A percentile compares a stretch with the other conserved stretches of the same genome.
phyloP scores from a whole-genome alignment of 1,284 basidiomycete species.

The Naganishia sp. region DNA sequence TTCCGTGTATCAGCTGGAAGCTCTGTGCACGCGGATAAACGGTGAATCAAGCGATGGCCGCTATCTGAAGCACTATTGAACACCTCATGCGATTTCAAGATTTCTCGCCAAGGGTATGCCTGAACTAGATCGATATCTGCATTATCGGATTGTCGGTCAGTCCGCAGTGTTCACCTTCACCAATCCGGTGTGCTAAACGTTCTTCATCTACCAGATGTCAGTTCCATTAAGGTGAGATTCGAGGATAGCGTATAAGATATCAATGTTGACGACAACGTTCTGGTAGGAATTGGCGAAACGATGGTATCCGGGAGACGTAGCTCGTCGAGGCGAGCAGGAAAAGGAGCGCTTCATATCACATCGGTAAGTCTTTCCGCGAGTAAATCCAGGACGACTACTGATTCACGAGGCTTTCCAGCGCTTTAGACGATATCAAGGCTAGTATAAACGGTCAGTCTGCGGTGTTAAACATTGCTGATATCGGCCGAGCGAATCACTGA shows the following conservation, averaged over 20 bases:
- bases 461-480: too few relatives aligned
- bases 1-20: constrained; percentile 49
- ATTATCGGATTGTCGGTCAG: constrained; percentile 57
- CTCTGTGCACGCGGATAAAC: constrained; percentile 57
- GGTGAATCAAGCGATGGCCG: constrained; percentile 38
- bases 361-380: constrained; percentile 39
- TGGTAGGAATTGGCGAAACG: constrained; percentile 54
- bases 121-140: constrained; percentile 54
- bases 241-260: not conserved
- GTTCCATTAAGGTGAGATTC: constrained; percentile 45
- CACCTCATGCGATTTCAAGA: constrained; percentile 30
- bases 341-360: constrained; percentile 45
- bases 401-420: constrained; percentile 39
- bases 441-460: constrained; percentile 46
- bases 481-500: not conserved
- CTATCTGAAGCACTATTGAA: not conserved
- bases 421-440: constrained; percentile 56
- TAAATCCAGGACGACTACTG: not conserved
- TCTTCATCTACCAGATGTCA: constrained; percentile 43
- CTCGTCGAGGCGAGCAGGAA: constrained; percentile 38
- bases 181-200: not conserved
- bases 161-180: not conserved
- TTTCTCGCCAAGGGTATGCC: constrained; percentile 56
- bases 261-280: not conserved
- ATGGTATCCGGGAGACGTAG: constrained; percentile 52